Evolutionary conservation across 2,329 filamentous ascomycete genomes (phyloP).

Genomic region (Alternaria arborescens): DNA sequence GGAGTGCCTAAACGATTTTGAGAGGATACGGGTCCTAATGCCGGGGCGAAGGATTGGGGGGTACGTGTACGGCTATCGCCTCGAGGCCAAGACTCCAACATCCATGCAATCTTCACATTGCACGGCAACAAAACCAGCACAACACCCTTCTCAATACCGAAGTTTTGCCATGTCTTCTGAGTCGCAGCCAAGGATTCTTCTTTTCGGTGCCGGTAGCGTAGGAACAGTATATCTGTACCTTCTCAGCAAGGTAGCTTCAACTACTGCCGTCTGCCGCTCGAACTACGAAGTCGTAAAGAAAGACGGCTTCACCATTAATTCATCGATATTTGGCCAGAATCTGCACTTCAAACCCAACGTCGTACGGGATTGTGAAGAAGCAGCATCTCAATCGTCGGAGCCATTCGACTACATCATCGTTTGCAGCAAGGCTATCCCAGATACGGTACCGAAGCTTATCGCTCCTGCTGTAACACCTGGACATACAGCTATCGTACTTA

Average conservation of each 20-base stretch:
- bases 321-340: conserved; percentile 46
- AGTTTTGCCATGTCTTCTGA: conserved; percentile 6
- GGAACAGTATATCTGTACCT: conserved; percentile 56
- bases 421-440: conserved; percentile 57
- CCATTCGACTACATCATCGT: conserved; percentile 60
- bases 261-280: conserved; percentile 57
- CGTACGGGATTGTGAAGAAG: conserved; percentile 49
- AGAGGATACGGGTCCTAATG: not conserved
- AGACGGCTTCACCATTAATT: conserved; percentile 55
- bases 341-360: conserved; percentile 49
- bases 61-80: conserved; percentile 1
- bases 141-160: not conserved
- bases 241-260: conserved; percentile 50
- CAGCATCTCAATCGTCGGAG: conserved; percentile 26
- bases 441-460: conserved; percentile 49
- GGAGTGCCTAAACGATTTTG: not conserved
- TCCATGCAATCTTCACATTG: not conserved
- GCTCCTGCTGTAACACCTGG: conserved; percentile 49
- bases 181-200: conserved; percentile 36
- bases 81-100: not conserved
- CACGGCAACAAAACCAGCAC: not conserved
- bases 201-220: conserved; percentile 57
- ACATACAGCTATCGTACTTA: conserved; percentile 64
- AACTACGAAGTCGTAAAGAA: conserved; percentile 55
- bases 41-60: not conserved